These are phyloP conservation scores for Acanthamoeba sp. DNA, from an alignment of 208 protist species.

Conservation along the genomic window DNA sequence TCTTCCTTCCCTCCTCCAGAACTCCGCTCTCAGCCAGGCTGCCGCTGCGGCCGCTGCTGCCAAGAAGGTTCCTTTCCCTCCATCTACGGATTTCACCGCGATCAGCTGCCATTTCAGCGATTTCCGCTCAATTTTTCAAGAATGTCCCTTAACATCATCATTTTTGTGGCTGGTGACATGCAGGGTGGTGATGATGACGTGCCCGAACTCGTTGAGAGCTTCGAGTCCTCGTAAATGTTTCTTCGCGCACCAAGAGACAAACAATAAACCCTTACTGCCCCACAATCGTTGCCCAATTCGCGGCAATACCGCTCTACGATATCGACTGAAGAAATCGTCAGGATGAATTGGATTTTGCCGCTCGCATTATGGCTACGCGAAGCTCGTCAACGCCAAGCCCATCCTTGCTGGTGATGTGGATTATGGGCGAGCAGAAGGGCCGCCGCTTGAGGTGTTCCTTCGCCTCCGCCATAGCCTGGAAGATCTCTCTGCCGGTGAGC, in stretches of 20 bases:
- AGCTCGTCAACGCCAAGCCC: conserved; percentile 26
- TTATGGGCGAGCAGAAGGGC: conserved; percentile 36
- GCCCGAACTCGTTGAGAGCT: conserved; percentile 84
- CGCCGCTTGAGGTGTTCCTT: not conserved
- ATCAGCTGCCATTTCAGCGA: too few relatives aligned
- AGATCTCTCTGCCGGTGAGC: not conserved
- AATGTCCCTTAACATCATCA: too few relatives aligned
- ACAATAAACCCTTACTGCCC: conserved; percentile 15
- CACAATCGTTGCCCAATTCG: not conserved
- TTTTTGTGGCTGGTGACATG: too few relatives aligned
- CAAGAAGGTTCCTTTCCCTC: conserved; percentile 89
- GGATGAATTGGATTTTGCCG: not conserved
- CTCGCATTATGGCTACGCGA: not conserved
- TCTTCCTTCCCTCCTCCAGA: conserved; percentile 4
- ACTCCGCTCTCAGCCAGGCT: conserved; percentile 77
- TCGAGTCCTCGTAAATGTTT: conserved; percentile 78
- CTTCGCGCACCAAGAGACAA: not conserved
- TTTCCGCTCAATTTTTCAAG: not conserved
- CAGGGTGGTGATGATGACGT: conserved; percentile 83
- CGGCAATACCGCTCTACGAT: not conserved
- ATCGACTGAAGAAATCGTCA: not conserved
- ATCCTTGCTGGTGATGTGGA: conserved; percentile 69
- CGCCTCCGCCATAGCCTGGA: not conserved
- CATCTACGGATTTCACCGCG: conserved; percentile 77
- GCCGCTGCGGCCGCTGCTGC: conserved; percentile 91